phyloP scores from a whole-genome alignment of 2,329 filamentous ascomycete species.

The Chaetoscypha palmicola region DNA sequence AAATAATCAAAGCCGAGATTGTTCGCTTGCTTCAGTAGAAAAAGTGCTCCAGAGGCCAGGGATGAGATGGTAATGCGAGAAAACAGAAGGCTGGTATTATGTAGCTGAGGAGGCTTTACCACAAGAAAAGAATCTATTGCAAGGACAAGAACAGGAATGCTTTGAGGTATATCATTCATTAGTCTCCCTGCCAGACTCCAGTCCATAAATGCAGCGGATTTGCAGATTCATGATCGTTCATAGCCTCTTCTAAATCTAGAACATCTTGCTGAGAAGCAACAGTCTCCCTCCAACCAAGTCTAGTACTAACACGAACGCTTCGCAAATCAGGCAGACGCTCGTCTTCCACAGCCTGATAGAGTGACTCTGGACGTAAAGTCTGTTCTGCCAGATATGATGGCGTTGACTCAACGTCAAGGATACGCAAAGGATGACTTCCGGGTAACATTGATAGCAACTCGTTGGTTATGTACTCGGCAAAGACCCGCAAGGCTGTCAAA shows the following conservation, averaged over 20 bases:
- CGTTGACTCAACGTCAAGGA: slow-evolving; percentile 31
- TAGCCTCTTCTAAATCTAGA: slow-evolving; percentile 1
- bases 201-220: not conserved
- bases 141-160: not conserved
- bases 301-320: slow-evolving; percentile 27
- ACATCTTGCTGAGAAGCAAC: not conserved
- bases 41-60: too few relatives aligned
- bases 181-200: slow-evolving; percentile 7
- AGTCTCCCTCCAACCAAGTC: slow-evolving; percentile 25
- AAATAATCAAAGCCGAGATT: too few relatives aligned
- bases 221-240: slow-evolving; percentile 6
- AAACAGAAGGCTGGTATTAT: too few relatives aligned
- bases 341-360: slow-evolving; percentile 27
- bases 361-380: slow-evolving; percentile 14
- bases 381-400: slow-evolving; percentile 24
- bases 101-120: too few relatives aligned
- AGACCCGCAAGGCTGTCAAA: slow-evolving; percentile 26
- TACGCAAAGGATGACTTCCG: slow-evolving; percentile 23
- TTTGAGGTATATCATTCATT: not conserved
- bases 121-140: too few relatives aligned
- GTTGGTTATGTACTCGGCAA: slow-evolving; percentile 29
- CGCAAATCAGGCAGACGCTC: slow-evolving; percentile 24
- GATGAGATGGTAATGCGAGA: too few relatives aligned
- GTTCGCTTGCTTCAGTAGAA: too few relatives aligned
- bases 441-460: slow-evolving; percentile 18